Evolutionary conservation across 1,284 basidiomycete genomes (phyloP).

Genomic region (Papiliotrema flavescens): DNA sequence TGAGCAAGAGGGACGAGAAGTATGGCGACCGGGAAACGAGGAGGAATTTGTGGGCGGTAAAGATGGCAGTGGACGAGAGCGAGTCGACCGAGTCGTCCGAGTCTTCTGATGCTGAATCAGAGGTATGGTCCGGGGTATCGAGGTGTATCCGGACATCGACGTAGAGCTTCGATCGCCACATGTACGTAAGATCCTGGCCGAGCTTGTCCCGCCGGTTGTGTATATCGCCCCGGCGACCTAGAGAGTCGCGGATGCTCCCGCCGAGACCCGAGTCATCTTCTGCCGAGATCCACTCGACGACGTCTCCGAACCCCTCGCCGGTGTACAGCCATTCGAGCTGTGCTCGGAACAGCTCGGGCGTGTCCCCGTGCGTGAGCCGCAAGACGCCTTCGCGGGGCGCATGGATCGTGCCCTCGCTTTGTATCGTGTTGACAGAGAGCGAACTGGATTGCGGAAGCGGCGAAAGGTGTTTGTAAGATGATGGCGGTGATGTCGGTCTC

Average conservation of each 20-base stretch:
- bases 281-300: conserved; percentile 85
- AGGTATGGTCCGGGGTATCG: conserved; percentile 49
- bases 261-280: conserved; percentile 51
- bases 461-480: conserved; percentile 14
- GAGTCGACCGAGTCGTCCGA: conserved; percentile 36
- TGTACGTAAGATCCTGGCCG: conserved; percentile 75
- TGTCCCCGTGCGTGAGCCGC: conserved; percentile 62
- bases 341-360: conserved; percentile 71
- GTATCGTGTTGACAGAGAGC: conserved; percentile 20
- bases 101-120: conserved; percentile 14
- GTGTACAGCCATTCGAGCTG: conserved; percentile 65
- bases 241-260: conserved; percentile 28
- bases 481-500: conserved; percentile 6
- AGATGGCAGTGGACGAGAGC: conserved; percentile 60
- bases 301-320: conserved; percentile 66
- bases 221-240: conserved; percentile 29
- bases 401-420: conserved; percentile 30
- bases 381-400: conserved; percentile 1
- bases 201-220: conserved; percentile 79
- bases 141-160: conserved; percentile 81
- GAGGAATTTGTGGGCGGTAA: conserved; percentile 89
- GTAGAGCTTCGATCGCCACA: conserved; percentile 91
- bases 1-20: conserved; percentile 59
- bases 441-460: conserved; percentile 11
- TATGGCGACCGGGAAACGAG: conserved; percentile 85